phyloP scores from a whole-genome alignment of 148 eudicot genomes.

The Rhododendron griersonianum region DNA sequence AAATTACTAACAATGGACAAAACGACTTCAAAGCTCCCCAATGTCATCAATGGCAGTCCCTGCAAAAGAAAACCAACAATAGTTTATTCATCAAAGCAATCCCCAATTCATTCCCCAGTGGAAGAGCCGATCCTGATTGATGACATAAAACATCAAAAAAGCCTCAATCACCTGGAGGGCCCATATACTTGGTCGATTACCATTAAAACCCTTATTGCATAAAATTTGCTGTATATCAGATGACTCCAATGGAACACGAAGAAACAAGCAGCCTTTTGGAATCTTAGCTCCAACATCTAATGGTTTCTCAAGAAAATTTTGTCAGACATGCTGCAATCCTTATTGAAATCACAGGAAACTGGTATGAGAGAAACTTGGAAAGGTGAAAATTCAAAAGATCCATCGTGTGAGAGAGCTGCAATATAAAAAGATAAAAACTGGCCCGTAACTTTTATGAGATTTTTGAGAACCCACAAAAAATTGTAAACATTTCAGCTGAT shows the following conservation, averaged over 20 bases:
- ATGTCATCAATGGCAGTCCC: conserved; percentile 70
- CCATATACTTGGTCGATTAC: conserved; percentile 81
- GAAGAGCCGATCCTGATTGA: neutral
- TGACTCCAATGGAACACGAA: conserved; percentile 62
- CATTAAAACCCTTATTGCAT: conserved; percentile 61
- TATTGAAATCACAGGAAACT: neutral
- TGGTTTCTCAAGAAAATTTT: conserved; percentile 21
- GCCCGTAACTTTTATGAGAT: neutral
- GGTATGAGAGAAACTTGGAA: neutral
- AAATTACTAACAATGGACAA: conserved; percentile 45
- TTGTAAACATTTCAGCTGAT: neutral
- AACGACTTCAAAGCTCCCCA: conserved; percentile 49
- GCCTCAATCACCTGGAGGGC: conserved; percentile 54
- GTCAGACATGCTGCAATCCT: conserved; percentile 12
- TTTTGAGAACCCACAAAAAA: neutral
- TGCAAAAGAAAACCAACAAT: conserved; percentile 19
- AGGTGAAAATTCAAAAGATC: neutral
- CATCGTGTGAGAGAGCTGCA: neutral
- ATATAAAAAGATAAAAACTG: neutral
- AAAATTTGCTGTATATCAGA: conserved; percentile 45
- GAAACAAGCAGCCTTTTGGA: conserved; percentile 57
- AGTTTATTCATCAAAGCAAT: neutral
- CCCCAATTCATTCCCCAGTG: neutral
- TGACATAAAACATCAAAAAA: neutral
- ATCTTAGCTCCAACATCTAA: conserved; percentile 76